These are phyloP conservation scores for Fusarium camptoceras DNA, from an alignment of 2,329 filamentous ascomycete genomes.

Conservation along the genomic window DNA sequence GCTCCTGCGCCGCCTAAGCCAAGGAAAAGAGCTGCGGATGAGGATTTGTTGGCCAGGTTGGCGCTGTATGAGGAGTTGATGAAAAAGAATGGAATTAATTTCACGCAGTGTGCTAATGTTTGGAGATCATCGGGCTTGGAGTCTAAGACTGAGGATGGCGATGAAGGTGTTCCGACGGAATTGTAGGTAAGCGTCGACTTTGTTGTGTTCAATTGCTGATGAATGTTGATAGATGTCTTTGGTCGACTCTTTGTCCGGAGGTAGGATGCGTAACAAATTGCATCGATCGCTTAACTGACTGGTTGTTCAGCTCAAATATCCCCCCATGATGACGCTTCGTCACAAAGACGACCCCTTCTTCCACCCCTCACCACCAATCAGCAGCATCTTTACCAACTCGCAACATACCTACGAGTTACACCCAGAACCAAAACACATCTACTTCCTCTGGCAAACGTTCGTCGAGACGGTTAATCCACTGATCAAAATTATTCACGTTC, in stretches of 20 bases:
- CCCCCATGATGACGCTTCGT: constrained; percentile 33
- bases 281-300: not conserved
- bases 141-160: not conserved
- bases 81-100: constrained; percentile 44
- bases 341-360: constrained; percentile 41
- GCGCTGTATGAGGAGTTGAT: constrained; percentile 47
- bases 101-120: constrained; percentile 29
- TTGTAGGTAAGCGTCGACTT: not conserved
- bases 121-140: constrained; percentile 44
- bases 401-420: constrained; percentile 30
- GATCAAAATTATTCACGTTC: constrained; percentile 49
- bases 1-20: constrained; percentile 33
- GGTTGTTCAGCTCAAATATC: constrained; percentile 38
- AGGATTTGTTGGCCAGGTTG: constrained; percentile 44
- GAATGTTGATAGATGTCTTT: constrained; percentile 25
- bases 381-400: not conserved
- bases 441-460: constrained; percentile 50
- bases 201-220: accelerated
- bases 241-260: constrained; percentile 37
- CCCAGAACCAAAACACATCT: constrained; percentile 49
- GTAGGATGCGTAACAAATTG: not conserved
- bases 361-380: constrained; percentile 19
- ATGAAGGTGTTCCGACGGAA: not conserved
- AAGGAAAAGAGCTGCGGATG: constrained; percentile 46
- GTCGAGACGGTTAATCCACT: constrained; percentile 51